Base-by-base conservation (phyloP, 139 green algal genomes). In the Trebouxia sp. region DNA sequence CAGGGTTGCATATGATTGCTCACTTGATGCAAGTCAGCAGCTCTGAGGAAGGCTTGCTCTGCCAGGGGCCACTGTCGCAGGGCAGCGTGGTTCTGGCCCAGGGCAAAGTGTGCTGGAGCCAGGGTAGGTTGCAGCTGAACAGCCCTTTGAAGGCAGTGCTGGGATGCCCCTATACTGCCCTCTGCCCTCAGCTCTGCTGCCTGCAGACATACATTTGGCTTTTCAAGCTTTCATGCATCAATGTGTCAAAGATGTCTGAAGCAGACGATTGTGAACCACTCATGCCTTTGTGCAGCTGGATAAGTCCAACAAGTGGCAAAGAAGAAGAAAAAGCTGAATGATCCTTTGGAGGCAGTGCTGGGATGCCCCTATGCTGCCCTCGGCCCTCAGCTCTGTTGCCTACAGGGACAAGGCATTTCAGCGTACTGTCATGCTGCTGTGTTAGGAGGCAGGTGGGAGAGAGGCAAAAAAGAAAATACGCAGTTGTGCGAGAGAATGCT, bases 1-100 rank as follows among this genome's bases (percentile, higher is more conserved):
- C n/a, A n/a, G n/a, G n/a, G n/a, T n/a, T n/a, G n/a, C n/a, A 48
- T 48, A 28, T 70, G 50, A 24, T 15, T 35, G 24, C 30, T 9
- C 24, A 78, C 79, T 20, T 53, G 32, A 6, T 76, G 43, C 66
- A 77, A 47, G 5, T 43, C 47, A 43, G 79, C 86, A 2, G 82
- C 81, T 32, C 80, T 30, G 39, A 79, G 37, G 50, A 86, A 90
- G 28, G 50, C 76, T 37, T 79, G 41, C 77, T 81, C 80, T 1
- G 82, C 65, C 28, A 66, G 39, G 14, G n/a, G 51, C 86, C 86
- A 90, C 32, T 90, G 53, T 35, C 83, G 58, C 48, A 87, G 82
- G 4, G 45, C 53, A 12, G 84, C 81, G 50, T 83, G 82, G 75
- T 86, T 43, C 82, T 90, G 85, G 9, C 78, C 87, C 12, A 88